A percentile compares a stretch with the other conserved stretches of the same genome.
These are phyloP conservation scores for Lactifluus echinatus DNA, from an alignment of 768 basidiomycete species.

Conservation along the genomic window DNA sequence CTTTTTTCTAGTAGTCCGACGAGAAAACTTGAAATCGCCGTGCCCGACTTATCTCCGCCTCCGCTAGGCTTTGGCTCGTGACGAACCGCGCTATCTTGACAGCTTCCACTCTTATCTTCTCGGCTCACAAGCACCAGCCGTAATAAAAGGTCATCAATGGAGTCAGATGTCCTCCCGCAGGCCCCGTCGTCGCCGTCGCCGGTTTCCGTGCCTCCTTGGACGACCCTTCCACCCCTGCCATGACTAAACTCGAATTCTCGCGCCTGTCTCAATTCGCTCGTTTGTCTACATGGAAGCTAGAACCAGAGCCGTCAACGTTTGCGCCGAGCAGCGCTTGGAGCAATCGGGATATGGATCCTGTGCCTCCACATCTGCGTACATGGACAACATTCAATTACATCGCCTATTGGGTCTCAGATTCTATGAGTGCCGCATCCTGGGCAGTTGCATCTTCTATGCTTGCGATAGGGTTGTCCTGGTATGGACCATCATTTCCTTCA, in stretches of 20 bases:
- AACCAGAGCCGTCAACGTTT: slow-evolving; percentile 45
- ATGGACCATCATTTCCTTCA: slow-evolving; percentile 11
- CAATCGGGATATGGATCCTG: slow-evolving; percentile 74
- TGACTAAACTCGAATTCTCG: background rate
- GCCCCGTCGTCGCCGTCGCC: background rate
- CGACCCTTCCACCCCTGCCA: background rate
- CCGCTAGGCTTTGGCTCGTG: too few species aligned
- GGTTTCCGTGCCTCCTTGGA: background rate
- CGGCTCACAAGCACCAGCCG: background rate
- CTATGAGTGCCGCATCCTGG: slow-evolving; percentile 31
- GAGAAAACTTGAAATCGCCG: too few species aligned
- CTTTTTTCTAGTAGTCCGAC: too few species aligned
- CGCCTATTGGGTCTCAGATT: slow-evolving; percentile 44
- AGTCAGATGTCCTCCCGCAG: background rate
- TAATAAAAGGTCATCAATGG: background rate
- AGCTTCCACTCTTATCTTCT: background rate
- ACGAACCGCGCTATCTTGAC: background rate
- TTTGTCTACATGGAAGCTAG: slow-evolving; percentile 40
- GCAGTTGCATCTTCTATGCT: slow-evolving; percentile 68
- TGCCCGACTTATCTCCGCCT: too few species aligned
- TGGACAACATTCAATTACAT: slow-evolving; percentile 65
- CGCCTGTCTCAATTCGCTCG: background rate
- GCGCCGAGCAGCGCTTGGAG: slow-evolving; percentile 53
- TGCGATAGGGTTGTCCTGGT: slow-evolving; percentile 67
- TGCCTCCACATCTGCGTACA: slow-evolving; percentile 48